Conservation (phyloP, 148 eudicot species). For the Silene conica region DNA sequence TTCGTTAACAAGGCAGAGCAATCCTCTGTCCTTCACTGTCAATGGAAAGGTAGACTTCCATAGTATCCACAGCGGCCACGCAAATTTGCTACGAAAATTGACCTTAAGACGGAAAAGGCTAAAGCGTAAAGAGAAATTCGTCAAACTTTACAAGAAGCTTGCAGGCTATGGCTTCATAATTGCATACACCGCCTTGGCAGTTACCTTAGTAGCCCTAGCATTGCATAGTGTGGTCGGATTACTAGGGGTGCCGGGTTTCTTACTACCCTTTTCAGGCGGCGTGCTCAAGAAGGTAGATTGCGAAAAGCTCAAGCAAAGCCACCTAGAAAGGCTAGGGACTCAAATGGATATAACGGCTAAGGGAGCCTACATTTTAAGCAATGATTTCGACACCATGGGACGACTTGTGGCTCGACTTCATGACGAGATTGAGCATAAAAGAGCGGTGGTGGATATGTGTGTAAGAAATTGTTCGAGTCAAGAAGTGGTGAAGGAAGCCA, state of each 20-base stretch:
- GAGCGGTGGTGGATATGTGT: constrained; percentile 47
- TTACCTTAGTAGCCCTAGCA: constrained; percentile 40
- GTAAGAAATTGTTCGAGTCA: constrained; percentile 40
- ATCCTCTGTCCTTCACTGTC: constrained; percentile 41
- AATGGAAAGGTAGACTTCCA: constrained; percentile 29
- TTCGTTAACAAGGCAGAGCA: constrained; percentile 32
- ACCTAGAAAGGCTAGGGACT: constrained; percentile 25
- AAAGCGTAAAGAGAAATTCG: constrained; percentile 36
- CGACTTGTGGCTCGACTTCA: constrained; percentile 54
- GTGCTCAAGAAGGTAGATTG: constrained; percentile 23
- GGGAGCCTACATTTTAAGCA: constrained; percentile 57
- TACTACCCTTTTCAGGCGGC: constrained; percentile 27
- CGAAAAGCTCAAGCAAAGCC: constrained; percentile 16
- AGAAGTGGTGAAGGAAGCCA: constrained; percentile 53
- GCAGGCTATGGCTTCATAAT: constrained; percentile 26
- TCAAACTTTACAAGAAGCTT: constrained; percentile 33
- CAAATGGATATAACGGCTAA: constrained; percentile 66
- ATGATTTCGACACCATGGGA: constrained; percentile 68
- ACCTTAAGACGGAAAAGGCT: constrained; percentile 35
- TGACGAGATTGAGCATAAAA: constrained; percentile 64
- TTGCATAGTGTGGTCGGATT: constrained; percentile 49
- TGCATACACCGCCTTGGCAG: constrained; percentile 27
- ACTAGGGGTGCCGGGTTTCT: constrained; percentile 41
- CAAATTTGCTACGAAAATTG: constrained; percentile 36
- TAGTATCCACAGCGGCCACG: constrained; percentile 29